Conservation (phyloP, 2,329 filamentous ascomycete species). For the Colletotrichum zoysiae region DNA sequence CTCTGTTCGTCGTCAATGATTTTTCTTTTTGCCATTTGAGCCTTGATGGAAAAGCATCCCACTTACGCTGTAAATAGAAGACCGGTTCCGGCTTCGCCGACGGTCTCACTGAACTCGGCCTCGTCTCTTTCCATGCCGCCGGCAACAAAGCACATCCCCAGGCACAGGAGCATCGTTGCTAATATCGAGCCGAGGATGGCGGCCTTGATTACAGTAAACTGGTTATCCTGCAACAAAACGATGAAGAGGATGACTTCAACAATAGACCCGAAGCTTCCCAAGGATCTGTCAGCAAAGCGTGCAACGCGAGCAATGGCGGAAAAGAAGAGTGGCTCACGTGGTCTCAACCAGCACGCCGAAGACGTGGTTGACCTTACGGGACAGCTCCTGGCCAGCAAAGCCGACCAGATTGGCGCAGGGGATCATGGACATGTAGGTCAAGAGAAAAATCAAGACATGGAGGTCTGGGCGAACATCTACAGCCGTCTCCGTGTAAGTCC, state of each 20-base stretch:
- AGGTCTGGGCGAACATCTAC: slow-evolving; percentile 52
- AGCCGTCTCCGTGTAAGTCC: neutral
- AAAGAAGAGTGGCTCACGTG: slow-evolving; percentile 53
- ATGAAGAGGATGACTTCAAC: slow-evolving; percentile 89
- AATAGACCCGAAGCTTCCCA: slow-evolving; percentile 71
- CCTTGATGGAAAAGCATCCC: slow-evolving; percentile 41
- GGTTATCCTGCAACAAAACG: slow-evolving; percentile 70
- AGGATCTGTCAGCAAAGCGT: neutral
- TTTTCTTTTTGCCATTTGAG: neutral
- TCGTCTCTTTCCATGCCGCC: slow-evolving; percentile 78
- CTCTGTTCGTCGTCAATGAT: slow-evolving; percentile 44
- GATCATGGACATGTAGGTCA: slow-evolving; percentile 83
- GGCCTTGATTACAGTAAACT: slow-evolving; percentile 80
- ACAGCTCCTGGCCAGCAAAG: slow-evolving; percentile 72
- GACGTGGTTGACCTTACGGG: slow-evolving; percentile 81
- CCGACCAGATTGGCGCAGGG: slow-evolving; percentile 82
- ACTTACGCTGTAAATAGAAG: slow-evolving; percentile 82
- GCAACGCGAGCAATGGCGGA: slow-evolving; percentile 43
- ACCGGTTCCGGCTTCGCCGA: slow-evolving; percentile 84
- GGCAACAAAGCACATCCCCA: slow-evolving; percentile 84
- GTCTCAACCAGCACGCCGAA: slow-evolving; percentile 73
- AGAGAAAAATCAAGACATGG: slow-evolving; percentile 74
- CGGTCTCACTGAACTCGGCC: slow-evolving; percentile 78
- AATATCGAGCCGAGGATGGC: slow-evolving; percentile 87
- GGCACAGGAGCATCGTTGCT: slow-evolving; percentile 83